Base-by-base conservation (phyloP, 768 basidiomycete species). In the Boletus edulis region DNA sequence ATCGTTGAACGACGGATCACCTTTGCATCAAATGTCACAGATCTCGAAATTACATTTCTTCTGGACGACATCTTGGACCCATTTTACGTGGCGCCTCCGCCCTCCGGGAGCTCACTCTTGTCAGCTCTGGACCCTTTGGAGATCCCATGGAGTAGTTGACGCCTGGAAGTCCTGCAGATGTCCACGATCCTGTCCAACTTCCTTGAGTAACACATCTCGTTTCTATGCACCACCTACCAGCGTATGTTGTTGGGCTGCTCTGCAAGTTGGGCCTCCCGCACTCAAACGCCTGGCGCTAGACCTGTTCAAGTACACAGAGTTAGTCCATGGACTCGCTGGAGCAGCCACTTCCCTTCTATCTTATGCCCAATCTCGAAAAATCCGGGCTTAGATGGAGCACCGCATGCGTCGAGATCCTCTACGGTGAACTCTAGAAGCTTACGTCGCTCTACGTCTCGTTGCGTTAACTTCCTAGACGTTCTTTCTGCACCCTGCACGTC, bases 41-140 rank as follows among this genome's bases (percentile, higher is more conserved):
- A 81, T 17, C 65, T 90, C 22, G 81, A 87, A 61, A 72, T 91
- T 40, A 80, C 83, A 1, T 89, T 80, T 69, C 87, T 87, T 60
- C 69, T 78, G 8, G 73, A 77, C 22, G 82, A 87, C 88, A 2
- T 75, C 78, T 6, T 87, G 79, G 68, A 54, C 62, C 76, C 32
- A 82, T 87, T 24, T 64, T 91, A 38, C 66, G 69, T 13, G 62
- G 68, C 24, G 84, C 84, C 4, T 81, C 87, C 5, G 69, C 79
- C 42, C 76, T 91, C 12, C 67, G 74, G 34, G 74, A 66, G 4
- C 78, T 91, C 50, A 75, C 75, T 5, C 73, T 91, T 10, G 76
- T 73, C 37, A 24, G 22, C 22, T 24, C 22, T 24, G 22, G 22
- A 24, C 22, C 22, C 20, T 20, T 69, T 3, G 79, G 74, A 39